Percentiles rank a stretch among this genome's conserved stretches.
phyloP scores from a whole-genome alignment of 2,329 filamentous ascomycete genomes.

The Colletotrichum truncatum region DNA sequence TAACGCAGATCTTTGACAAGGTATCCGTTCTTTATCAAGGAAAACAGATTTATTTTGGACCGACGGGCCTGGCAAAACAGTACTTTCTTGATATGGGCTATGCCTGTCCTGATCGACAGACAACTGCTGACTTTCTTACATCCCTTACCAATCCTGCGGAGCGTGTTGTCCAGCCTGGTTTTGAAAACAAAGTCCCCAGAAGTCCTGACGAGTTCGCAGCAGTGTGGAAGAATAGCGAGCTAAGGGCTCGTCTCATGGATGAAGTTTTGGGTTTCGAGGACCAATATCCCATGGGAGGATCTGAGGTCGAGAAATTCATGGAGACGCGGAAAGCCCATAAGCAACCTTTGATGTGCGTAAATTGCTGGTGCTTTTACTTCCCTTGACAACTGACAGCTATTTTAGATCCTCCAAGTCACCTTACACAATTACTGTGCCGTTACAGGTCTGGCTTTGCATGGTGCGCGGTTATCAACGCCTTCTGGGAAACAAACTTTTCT shows the following conservation, averaged over 20 bases:
- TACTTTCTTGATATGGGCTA: constrained; percentile 59
- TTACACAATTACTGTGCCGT: constrained; percentile 70
- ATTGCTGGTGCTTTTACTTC: rapidly evolving
- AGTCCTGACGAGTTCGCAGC: constrained; percentile 49
- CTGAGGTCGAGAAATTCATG: neutral
- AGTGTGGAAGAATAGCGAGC: constrained; percentile 40
- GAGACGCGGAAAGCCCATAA: constrained; percentile 10
- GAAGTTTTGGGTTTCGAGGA: constrained; percentile 13
- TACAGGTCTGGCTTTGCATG: constrained; percentile 67
- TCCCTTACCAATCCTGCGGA: constrained; percentile 54
- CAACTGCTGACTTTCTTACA: constrained; percentile 78
- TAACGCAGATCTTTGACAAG: constrained; percentile 69
- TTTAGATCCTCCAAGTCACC: constrained; percentile 41
- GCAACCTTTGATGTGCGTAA: constrained; percentile 62
- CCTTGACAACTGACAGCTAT: neutral
- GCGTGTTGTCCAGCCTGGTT: constrained; percentile 43
- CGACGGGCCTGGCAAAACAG: constrained; percentile 32
- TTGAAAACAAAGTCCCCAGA: constrained; percentile 44
- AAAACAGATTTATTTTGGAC: constrained; percentile 63
- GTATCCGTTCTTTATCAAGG: constrained; percentile 74
- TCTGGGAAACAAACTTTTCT: constrained; percentile 72
- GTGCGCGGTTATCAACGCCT: constrained; percentile 62
- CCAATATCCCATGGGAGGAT: constrained; percentile 15
- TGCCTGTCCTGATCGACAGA: constrained; percentile 60
- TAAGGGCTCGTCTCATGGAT: constrained; percentile 1